Evolutionary conservation across 2,329 filamentous ascomycete genomes (phyloP).

Genomic region (Domatiomyces globalis): DNA sequence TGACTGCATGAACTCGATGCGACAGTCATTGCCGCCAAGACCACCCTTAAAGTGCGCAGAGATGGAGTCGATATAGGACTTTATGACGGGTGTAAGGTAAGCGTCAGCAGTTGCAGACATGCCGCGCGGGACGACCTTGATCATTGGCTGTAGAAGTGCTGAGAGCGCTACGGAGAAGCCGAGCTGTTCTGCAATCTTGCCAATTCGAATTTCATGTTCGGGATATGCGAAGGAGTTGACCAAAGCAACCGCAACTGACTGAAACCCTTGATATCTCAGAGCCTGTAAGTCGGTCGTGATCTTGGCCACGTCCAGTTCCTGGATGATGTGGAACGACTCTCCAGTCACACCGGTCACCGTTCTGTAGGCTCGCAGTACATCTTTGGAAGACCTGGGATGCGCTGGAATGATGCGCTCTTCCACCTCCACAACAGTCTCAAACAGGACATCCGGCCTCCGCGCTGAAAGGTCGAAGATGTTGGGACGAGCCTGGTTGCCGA

Average conservation of each 20-base stretch:
- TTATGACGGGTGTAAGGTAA: slow-evolving; percentile 65
- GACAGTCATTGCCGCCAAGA: slow-evolving; percentile 34
- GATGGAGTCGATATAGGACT: slow-evolving; percentile 50
- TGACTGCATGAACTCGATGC: slow-evolving; percentile 82
- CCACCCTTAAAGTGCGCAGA: slow-evolving; percentile 59
- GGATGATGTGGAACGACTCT: slow-evolving; percentile 57
- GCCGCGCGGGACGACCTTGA: slow-evolving; percentile 64
- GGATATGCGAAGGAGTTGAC: slow-evolving; percentile 87
- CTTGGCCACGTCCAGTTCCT: slow-evolving; percentile 42
- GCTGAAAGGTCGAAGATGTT: slow-evolving; percentile 86
- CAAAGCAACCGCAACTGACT: slow-evolving; percentile 10
- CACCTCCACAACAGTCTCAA: slow-evolving; percentile 69
- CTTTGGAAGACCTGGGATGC: slow-evolving; percentile 26
- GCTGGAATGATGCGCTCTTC: slow-evolving; percentile 56
- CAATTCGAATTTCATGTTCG: slow-evolving; percentile 65
- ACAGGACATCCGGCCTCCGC: slow-evolving; percentile 70
- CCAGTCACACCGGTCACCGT: slow-evolving; percentile 37
- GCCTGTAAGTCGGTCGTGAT: slow-evolving; percentile 46
- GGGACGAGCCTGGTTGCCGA: slow-evolving; percentile 80
- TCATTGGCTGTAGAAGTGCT: slow-evolving; percentile 71
- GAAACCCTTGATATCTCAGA: slow-evolving; percentile 3
- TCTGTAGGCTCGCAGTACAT: slow-evolving; percentile 41
- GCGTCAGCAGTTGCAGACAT: slow-evolving; percentile 68
- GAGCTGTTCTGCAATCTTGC: slow-evolving; percentile 62
- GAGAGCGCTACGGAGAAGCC: slow-evolving; percentile 69